Evolutionary conservation across 2,329 filamentous ascomycete genomes (phyloP).

Genomic region (Zymoseptoria tritici): DNA sequence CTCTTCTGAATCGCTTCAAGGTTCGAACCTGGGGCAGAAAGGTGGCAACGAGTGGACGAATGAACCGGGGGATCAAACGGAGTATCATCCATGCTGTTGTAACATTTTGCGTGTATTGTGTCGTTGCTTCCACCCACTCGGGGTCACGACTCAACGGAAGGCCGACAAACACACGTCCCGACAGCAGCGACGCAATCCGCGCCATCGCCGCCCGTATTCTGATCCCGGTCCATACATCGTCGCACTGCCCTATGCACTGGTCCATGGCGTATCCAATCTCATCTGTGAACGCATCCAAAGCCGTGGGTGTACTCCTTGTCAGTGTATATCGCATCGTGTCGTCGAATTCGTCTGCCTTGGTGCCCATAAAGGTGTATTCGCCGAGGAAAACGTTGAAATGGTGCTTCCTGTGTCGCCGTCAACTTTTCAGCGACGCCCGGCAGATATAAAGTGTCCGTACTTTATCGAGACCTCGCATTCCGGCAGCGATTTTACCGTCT

Average conservation of each 20-base stretch:
- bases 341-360: not conserved
- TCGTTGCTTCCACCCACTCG: too few species aligned
- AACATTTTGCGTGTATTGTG: too few species aligned
- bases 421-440: too few species aligned
- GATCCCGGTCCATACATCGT: conserved; percentile 3
- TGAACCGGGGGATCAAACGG: too few species aligned
- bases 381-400: not conserved
- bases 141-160: too few species aligned
- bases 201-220: too few species aligned
- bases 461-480: not conserved
- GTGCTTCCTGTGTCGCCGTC: not conserved
- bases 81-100: too few species aligned
- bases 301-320: not conserved
- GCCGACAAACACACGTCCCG: too few species aligned
- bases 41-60: too few species aligned
- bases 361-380: not conserved
- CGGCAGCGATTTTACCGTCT: not conserved
- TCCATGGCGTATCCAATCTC: not conserved
- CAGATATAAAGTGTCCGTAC: not conserved
- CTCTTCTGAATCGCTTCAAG: too few species aligned
- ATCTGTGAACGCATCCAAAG: not conserved
- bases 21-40: too few species aligned
- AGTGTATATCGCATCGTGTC: not conserved
- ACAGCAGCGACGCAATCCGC: too few species aligned
- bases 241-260: not conserved